Conservation (phyloP, 352 stramenopile genomes). For the Saprolegnia parasitica region DNA sequence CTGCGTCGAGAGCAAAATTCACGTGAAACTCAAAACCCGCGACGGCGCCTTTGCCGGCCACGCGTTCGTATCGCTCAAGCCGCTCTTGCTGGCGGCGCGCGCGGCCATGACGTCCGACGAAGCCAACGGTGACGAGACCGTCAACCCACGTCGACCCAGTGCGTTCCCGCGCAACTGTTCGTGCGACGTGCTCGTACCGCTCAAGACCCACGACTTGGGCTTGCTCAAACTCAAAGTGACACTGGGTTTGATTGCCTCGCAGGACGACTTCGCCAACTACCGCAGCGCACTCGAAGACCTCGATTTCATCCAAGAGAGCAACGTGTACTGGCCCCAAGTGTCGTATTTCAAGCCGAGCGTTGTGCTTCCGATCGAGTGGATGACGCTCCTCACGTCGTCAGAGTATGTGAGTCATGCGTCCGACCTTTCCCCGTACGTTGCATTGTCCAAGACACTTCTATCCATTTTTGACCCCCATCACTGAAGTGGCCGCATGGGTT, state of each 20-base stretch:
- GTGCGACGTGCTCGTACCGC: conserved; percentile 52
- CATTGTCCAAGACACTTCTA: not conserved
- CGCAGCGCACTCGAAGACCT: conserved; percentile 46
- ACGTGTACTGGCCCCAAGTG: conserved; percentile 58
- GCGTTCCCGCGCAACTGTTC: conserved; percentile 5
- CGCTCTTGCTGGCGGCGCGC: conserved; percentile 34
- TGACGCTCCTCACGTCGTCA: conserved; percentile 7
- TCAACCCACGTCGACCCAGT: not conserved
- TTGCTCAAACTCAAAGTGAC: conserved; percentile 74
- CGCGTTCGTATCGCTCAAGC: conserved; percentile 49
- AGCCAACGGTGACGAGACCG: not conserved
- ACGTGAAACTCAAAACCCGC: conserved; percentile 60
- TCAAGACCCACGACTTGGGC: conserved; percentile 49
- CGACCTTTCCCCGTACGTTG: not conserved
- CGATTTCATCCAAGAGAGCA: conserved; percentile 50
- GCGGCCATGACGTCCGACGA: not conserved
- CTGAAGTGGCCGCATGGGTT: too few species aligned
- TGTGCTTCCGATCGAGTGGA: conserved; percentile 25
- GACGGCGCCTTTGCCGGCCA: conserved; percentile 44
- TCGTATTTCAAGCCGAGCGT: conserved; percentile 30
- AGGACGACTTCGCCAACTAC: conserved; percentile 48
- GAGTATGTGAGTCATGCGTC: not conserved
- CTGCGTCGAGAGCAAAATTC: conserved; percentile 54
- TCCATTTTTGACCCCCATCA: too few species aligned
- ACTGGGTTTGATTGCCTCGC: conserved; percentile 57